A percentile compares a stretch with the other conserved stretches of the same genome.
Conservation (phyloP, 805 yeast genomes). For the Lachancea sp. region DNA sequence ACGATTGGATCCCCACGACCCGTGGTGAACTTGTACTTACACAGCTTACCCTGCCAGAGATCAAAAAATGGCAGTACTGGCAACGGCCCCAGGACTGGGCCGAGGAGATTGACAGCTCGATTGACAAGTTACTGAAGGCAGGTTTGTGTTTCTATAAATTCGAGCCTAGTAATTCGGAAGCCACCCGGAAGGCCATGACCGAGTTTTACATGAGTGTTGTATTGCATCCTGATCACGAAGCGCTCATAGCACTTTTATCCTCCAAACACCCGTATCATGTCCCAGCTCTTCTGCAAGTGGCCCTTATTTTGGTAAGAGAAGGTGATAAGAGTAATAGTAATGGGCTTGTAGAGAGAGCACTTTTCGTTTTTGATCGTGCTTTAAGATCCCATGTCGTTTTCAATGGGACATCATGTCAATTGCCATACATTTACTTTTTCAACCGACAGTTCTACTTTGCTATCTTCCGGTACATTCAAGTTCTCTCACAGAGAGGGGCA, state of each 20-base stretch:
- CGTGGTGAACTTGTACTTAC: conserved; percentile 58
- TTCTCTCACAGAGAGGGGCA: conserved; percentile 71
- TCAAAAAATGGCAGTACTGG: conserved; percentile 34
- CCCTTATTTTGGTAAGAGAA: conserved; percentile 65
- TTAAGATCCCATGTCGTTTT: conserved; percentile 55
- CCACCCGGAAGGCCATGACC: conserved; percentile 31
- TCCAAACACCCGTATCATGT: conserved; percentile 66
- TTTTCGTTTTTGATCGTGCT: conserved; percentile 74
- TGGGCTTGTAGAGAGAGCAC: conserved; percentile 68
- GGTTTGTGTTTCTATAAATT: conserved; percentile 58
- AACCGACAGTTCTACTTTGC: conserved; percentile 75
- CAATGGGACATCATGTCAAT: conserved; percentile 47
- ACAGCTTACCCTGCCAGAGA: conserved; percentile 38
- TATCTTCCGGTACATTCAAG: conserved; percentile 62
- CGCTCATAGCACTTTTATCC: conserved; percentile 48
- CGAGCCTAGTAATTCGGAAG: conserved; percentile 34
- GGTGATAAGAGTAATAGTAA: conserved; percentile 66
- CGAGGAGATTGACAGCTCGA: conserved; percentile 41
- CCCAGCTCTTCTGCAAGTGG: conserved; percentile 72
- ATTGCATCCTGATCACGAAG: conserved; percentile 73
- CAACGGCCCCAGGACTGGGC: conserved; percentile 42
- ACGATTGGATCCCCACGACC: conserved; percentile 72
- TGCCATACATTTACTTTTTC: conserved; percentile 69
- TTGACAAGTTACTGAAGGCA: conserved; percentile 31
- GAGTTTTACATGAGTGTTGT: conserved; percentile 60